Conservation (phyloP, 306 rosid species). For the Dicorynia guianensis region DNA sequence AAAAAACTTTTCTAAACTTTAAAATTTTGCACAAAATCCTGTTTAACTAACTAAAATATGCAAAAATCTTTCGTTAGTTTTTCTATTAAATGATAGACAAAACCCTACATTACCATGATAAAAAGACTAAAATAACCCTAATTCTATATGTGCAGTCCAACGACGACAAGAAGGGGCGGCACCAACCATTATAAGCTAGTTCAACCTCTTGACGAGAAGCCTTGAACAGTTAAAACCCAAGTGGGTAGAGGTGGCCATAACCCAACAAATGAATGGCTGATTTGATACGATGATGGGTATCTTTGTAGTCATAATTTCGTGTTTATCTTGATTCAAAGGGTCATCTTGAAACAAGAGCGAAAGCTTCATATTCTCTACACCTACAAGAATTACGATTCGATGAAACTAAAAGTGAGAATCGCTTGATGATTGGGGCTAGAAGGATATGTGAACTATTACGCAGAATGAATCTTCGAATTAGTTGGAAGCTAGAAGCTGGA, state of each 20-base stretch:
- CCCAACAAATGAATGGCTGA: constrained; percentile 65
- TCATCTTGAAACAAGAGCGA: constrained; percentile 67
- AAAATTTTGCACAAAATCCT: too few species aligned
- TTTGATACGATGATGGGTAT: constrained; percentile 66
- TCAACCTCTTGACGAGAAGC: too few species aligned
- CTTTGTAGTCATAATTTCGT: constrained; percentile 62
- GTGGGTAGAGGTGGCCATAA: constrained; percentile 50
- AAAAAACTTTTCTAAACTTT: too few species aligned
- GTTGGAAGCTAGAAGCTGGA: background rate
- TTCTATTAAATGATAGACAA: too few species aligned
- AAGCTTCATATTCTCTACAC: constrained; percentile 57
- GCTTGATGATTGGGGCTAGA: background rate
- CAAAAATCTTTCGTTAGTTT: too few species aligned
- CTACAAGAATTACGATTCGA: background rate
- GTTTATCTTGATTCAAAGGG: constrained; percentile 21
- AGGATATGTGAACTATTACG: background rate
- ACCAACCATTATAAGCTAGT: too few species aligned
- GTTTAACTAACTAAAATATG: too few species aligned
- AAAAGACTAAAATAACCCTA: too few species aligned
- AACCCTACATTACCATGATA: too few species aligned
- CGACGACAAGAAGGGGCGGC: too few species aligned
- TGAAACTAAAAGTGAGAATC: background rate
- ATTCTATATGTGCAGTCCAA: too few species aligned
- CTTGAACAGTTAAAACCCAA: constrained; percentile 63
- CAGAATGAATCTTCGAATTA: background rate